Base-by-base conservation (phyloP, 768 basidiomycete genomes). In the Amanita rubescens region DNA sequence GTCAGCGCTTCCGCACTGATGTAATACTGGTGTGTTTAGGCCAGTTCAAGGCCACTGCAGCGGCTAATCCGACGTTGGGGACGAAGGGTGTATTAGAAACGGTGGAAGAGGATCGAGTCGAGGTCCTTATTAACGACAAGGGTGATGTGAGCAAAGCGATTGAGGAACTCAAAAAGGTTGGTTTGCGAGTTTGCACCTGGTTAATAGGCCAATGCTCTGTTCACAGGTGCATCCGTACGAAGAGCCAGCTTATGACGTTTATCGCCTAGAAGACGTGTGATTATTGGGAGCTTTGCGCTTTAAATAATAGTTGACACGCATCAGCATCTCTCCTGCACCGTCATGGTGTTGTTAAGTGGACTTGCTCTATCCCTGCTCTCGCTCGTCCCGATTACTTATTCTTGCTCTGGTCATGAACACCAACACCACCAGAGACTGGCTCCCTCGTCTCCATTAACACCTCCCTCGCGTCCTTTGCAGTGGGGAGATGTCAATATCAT, bases 401-500 rank as follows among this genome's bases (percentile, higher is more conserved):
- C 64, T 19, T 68, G 64, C 49, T 38, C 59, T 6, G 68, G 63
- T 51, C 47, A 20, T 22, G 61, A 62, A 24, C 64, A 57, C 51
- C 62, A 53, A 24, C 71, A 67, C 51, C 53, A 57, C 45, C 70
- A 65, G 54, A 71, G 75, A 50, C 69, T 71, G 48, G 65, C 68
- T 48, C 74, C 78, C 0, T 66, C 72, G 43, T 58, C 67, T 12
- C 69, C 69, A 12, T 65, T 84, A 30, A 69, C 80, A 0, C 74
- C 74, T 15, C 91, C 91, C 3, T 76, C 77, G 52, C 73, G 83
- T 17, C 77, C 80, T 20, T 75, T 95, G 12, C 78, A 80, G 49
- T 94, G 92, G 93, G 82, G 85, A n/a, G 90, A 94, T 61, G 75
- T 94, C 63, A 94, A 94, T 63, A 78, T 94, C 60, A 76, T 94